Evolutionary conservation across 2,329 filamentous ascomycete genomes (phyloP), one percentile per base, ranked within the genome.

Genomic region (Xylaria sp.): DNA sequence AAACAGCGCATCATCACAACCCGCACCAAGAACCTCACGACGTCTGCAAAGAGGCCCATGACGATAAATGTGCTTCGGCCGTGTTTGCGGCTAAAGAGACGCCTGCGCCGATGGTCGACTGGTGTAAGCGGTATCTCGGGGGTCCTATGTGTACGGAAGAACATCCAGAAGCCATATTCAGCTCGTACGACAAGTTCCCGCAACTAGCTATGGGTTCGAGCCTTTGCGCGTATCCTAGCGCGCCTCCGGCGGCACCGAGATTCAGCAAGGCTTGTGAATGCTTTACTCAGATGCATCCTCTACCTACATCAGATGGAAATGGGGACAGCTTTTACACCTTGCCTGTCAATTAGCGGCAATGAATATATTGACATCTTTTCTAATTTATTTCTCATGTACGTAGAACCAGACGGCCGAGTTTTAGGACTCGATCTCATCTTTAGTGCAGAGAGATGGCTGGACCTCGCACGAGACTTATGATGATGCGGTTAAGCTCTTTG

Each of bases 151-250:
- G 66, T 23, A 57, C 25, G 1, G 66, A 63, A 28, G 18, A 12
- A 2, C n/a, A 25, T 0, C 62, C 46, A 4, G 57, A 59, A 58
- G 41, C 10, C 2, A 61, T 62, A 0, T 62, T 69, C n/a, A 66
- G 54, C n/a, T 69, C 57, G 5, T 69, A 66, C 34, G 39, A 59
- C 34, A 51, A 56, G 3, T 69, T 66, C 34, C 63, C 66, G 8
- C 58, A 51, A 20, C 50, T 37, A 25, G 66, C 63, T 0, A 56
- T 52, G 15, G 63, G 44, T 37, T 66, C 57, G 28, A 66, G 58
- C 25, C 12, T 46, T 5, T 66, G 66, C 44, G 58, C 63, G 4
- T 66, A 66, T 58, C 41, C 57, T 1, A 44, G 46, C 32, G 62
- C 58, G 13, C 63, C 63, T 15, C 57, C 57, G 2, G 37, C 41